Conservation (phyloP, 2,329 filamentous ascomycete species). For the Phaeoacremonium minimum region DNA sequence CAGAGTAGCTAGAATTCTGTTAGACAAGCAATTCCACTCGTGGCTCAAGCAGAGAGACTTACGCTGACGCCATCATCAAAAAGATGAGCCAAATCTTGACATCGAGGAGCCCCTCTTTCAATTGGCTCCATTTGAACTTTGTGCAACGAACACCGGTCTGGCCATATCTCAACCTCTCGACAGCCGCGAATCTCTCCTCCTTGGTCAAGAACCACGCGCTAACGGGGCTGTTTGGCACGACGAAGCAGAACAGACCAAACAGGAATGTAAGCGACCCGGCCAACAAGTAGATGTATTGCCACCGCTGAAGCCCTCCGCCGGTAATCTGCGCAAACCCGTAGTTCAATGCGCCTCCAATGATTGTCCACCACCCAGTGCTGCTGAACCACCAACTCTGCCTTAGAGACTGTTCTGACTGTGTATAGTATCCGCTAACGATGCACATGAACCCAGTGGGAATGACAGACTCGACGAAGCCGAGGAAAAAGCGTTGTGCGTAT, state of each 20-base stretch:
- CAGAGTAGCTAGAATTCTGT: conserved; percentile 45
- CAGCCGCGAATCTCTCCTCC: conserved; percentile 42
- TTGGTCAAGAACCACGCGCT: conserved; percentile 64
- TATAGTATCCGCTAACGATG: conserved; percentile 59
- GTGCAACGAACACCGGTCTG: conserved; percentile 36
- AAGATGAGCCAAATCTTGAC: conserved; percentile 1
- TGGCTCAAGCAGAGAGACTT: conserved; percentile 12
- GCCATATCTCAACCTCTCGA: conserved; percentile 4
- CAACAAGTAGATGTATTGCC: conserved; percentile 70
- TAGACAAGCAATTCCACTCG: not conserved
- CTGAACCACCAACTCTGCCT: conserved; percentile 68
- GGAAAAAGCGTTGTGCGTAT: conserved; percentile 62
- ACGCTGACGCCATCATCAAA: conserved; percentile 65
- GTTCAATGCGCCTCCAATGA: conserved; percentile 60
- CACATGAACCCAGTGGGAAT: conserved; percentile 65
- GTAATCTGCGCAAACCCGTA: conserved; percentile 64
- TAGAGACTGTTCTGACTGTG: conserved; percentile 59
- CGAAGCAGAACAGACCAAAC: conserved; percentile 62
- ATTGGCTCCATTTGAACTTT: conserved; percentile 45
- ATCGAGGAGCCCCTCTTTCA: conserved; percentile 1
- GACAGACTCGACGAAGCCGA: conserved; percentile 58
- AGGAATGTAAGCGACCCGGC: conserved; percentile 60
- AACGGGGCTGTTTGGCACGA: conserved; percentile 60
- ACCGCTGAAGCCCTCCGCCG: conserved; percentile 48
- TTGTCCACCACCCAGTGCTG: conserved; percentile 52